Evolutionary conservation across 371 early-diverging fungal genomes (phyloP).

Genomic region (Zychaea mexicana): DNA sequence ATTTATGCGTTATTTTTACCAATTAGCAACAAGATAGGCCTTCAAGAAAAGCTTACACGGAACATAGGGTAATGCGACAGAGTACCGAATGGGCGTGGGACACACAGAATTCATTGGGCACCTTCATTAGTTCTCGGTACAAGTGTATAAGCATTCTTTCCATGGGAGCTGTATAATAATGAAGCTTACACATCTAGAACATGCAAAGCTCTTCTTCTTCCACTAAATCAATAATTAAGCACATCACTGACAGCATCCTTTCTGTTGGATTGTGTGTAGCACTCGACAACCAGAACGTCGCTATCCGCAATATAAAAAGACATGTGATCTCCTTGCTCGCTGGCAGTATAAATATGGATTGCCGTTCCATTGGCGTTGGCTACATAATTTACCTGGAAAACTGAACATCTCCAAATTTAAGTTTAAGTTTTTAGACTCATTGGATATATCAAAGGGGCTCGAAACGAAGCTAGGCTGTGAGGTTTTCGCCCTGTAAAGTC

Average conservation of each 20-base stretch:
- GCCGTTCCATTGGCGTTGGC: constrained; percentile 79
- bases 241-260: too few relatives aligned
- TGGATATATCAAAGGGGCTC: constrained; percentile 87
- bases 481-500: constrained; percentile 58
- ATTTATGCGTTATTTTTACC: background rate
- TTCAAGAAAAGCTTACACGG: constrained; percentile 52
- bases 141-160: constrained; percentile 84
- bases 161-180: constrained; percentile 77
- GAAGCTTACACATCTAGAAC: too few relatives aligned
- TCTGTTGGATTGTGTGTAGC: background rate
- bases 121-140: constrained; percentile 87
- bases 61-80: constrained; percentile 81
- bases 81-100: constrained; percentile 88
- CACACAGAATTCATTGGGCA: constrained; percentile 91
- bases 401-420: constrained; percentile 84
- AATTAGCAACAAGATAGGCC: background rate
- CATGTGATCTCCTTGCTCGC: constrained; percentile 71
- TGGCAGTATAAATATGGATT: constrained; percentile 83
- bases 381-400: constrained; percentile 91
- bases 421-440: constrained; percentile 69
- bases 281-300: constrained; percentile 85
- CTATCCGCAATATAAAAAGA: constrained; percentile 94
- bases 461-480: constrained; percentile 93
- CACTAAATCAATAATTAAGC: background rate
- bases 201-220: background rate